Evolutionary conservation across 1,284 basidiomycete genomes (phyloP), one percentile per base, ranked within the genome.

Genomic region (Kalmanozyma brasiliensis): DNA sequence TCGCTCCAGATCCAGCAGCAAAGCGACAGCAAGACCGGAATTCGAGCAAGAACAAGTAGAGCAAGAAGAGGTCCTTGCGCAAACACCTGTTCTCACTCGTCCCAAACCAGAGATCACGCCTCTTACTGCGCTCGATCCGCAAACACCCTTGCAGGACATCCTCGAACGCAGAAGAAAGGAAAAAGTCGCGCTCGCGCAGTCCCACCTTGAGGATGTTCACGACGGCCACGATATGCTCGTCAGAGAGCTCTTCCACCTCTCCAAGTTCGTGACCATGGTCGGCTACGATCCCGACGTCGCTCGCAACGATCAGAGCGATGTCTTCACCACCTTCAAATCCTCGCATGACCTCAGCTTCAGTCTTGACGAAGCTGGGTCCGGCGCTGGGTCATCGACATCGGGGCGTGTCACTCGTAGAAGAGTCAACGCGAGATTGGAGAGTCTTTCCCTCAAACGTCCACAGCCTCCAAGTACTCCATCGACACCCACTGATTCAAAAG

Each of bases 231-330:
- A 77, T 32, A 65, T 63, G 52, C 63, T 78, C 16, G 72, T 80
- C 10, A 59, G 75, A 20, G 78, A 77, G 63, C 62, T 77, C 5
- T 77, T 73, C 29, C 78, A 78, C 43, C 57, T 80, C 24, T 55
- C 68, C 60, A 75, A 77, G 30, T 77, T 77, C 22, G 73, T 80
- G 35, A 78, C 76, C 17, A 61, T 63, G 49, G 56, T 77, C 23
- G 70, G 68, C n/a, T 77, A 73, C 52, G 76, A 80, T 36, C 73
- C 73, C 2, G 56, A 61, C n/a, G 43, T 66, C 3, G 70, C 75
- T 1, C 60, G 62, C 24, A 40, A 60, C 29, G 70, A 73, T 38
- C 59, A 63, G 20, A 73, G 67, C 46, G 73, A 73, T 33, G 70
- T 75, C 30, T 77, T 70, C 41, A 49, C 58, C 40, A 70, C 64